Percentiles rank a stretch among this genome's conserved stretches.
phyloP scores from a whole-genome alignment of 768 basidiomycete genomes.

The Agaricus bisporus region DNA sequence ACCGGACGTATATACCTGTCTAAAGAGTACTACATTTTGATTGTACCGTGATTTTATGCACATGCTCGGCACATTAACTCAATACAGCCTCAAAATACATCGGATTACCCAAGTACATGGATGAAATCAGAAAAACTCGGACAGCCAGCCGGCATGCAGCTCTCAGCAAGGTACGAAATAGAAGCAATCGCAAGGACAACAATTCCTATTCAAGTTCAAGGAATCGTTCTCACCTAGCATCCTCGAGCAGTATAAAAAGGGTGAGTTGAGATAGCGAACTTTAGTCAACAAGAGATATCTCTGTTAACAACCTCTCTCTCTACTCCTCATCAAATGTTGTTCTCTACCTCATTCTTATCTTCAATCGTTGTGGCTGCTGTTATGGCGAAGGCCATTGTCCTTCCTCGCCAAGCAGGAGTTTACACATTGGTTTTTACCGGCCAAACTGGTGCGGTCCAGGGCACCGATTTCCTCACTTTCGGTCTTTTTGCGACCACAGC shows the following conservation, averaged over 20 bases:
- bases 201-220: neutral
- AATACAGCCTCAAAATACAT: neutral
- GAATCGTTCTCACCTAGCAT: neutral
- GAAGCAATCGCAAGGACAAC: neutral
- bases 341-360: neutral
- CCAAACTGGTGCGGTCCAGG: constrained; percentile 36
- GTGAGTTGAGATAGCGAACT: neutral
- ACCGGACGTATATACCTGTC: neutral
- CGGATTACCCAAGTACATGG: neutral
- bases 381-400: constrained; percentile 3
- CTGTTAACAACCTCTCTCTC: neutral
- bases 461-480: constrained; percentile 33
- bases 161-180: constrained; percentile 5
- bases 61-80: too few species aligned
- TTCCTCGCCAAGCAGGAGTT: constrained; percentile 17
- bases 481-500: constrained; percentile 37
- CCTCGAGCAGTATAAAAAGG: neutral
- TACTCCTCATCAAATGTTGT: neutral
- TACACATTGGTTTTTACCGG: constrained; percentile 34
- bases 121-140: constrained; percentile 1
- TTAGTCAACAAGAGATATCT: neutral
- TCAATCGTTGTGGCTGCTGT: constrained; percentile 2
- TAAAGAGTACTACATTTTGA: neutral
- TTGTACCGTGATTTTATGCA: neutral
- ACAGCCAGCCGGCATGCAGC: neutral